Percentiles rank a stretch among this genome's conserved stretches.
Evolutionary conservation across 2,329 filamentous ascomycete genomes (phyloP).

Genomic region (Fusarium agapanthi): DNA sequence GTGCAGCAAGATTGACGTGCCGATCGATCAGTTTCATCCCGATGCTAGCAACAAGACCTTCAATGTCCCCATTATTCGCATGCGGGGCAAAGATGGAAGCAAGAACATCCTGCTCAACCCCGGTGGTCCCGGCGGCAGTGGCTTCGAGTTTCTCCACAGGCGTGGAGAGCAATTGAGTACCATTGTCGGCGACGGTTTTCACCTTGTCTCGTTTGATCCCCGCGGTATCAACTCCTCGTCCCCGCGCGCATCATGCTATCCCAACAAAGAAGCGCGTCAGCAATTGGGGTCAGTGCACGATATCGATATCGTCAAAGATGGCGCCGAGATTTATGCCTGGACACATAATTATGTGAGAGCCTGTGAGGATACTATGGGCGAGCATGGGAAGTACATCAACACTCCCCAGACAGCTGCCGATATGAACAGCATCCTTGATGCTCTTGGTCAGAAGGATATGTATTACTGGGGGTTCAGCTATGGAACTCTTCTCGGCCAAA

Average conservation of each 20-base stretch:
- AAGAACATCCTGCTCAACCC: constrained; percentile 57
- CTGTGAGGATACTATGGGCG: constrained; percentile 55
- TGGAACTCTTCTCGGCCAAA: constrained; percentile 52
- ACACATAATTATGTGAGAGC: constrained; percentile 52
- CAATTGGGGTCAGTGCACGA: constrained; percentile 37
- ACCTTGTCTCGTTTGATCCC: constrained; percentile 58
- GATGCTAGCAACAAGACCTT: constrained; percentile 51
- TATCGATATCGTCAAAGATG: constrained; percentile 45
- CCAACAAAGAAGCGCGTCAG: constrained; percentile 45
- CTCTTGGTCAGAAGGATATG: constrained; percentile 45
- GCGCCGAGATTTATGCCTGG: constrained; percentile 52
- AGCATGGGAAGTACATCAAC: constrained; percentile 56
- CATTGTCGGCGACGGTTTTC: constrained; percentile 53
- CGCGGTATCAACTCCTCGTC: constrained; percentile 51
- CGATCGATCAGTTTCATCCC: constrained; percentile 56
- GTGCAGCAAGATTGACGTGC: constrained; percentile 55
- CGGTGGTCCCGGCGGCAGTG: constrained; percentile 58
- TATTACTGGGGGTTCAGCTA: constrained; percentile 56
- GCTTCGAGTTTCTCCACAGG: constrained; percentile 49
- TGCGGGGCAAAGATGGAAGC: constrained; percentile 54
- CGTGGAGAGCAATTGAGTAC: constrained; percentile 48
- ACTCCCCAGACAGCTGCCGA: constrained; percentile 61
- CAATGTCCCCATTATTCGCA: constrained; percentile 54
- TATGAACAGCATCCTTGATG: constrained; percentile 60
- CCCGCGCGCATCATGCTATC: constrained; percentile 51